Percentiles rank a stretch among this genome's conserved stretches.
Evolutionary conservation across 495 filamentous ascomycete genomes (phyloP).

Genomic region (Aspergillus campestris): DNA sequence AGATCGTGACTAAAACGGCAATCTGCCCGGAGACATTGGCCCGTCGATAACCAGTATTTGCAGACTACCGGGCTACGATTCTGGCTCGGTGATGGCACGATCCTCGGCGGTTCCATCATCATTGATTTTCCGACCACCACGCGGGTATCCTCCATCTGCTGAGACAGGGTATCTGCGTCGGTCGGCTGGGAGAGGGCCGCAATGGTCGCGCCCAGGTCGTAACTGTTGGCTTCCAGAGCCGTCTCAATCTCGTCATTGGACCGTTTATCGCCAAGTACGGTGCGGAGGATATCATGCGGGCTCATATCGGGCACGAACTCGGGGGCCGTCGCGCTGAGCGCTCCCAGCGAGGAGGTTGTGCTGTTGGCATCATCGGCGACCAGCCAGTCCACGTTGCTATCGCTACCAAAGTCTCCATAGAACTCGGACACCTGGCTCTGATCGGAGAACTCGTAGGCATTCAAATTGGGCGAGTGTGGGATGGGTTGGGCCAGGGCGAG

Average conservation of each 20-base stretch:
- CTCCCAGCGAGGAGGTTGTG: slow-evolving; percentile 62
- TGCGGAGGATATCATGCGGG: slow-evolving; percentile 94
- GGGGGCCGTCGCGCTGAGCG: slow-evolving; percentile 62
- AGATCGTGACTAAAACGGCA: slow-evolving; percentile 96
- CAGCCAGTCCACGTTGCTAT: slow-evolving; percentile 88
- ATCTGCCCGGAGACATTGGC: slow-evolving; percentile 87
- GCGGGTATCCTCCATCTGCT: slow-evolving; percentile 31
- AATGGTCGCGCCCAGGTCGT: slow-evolving; percentile 87
- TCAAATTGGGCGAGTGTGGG: slow-evolving; percentile 87
- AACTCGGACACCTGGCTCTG: slow-evolving; percentile 69
- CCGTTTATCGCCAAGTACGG: slow-evolving; percentile 80
- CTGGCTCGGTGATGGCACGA: slow-evolving; percentile 62
- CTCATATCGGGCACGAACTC: slow-evolving; percentile 90
- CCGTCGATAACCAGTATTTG: slow-evolving; percentile 90
- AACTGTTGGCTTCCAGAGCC: slow-evolving; percentile 79
- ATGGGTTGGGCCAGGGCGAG: slow-evolving; percentile 91
- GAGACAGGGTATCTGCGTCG: slow-evolving; percentile 22
- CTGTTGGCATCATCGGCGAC: slow-evolving; percentile 83
- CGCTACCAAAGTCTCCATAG: slow-evolving; percentile 85
- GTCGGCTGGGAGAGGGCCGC: slow-evolving; percentile 66
- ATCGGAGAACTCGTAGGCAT: slow-evolving; percentile 85
- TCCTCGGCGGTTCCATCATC: slow-evolving; percentile 58
- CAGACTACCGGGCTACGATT: slow-evolving; percentile 79
- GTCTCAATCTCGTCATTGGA: slow-evolving; percentile 90
- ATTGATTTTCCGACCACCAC: slow-evolving; percentile 90